Conservation (phyloP, 352 stramenopile genomes). For the Pilasporangium apinafurcum region DNA sequence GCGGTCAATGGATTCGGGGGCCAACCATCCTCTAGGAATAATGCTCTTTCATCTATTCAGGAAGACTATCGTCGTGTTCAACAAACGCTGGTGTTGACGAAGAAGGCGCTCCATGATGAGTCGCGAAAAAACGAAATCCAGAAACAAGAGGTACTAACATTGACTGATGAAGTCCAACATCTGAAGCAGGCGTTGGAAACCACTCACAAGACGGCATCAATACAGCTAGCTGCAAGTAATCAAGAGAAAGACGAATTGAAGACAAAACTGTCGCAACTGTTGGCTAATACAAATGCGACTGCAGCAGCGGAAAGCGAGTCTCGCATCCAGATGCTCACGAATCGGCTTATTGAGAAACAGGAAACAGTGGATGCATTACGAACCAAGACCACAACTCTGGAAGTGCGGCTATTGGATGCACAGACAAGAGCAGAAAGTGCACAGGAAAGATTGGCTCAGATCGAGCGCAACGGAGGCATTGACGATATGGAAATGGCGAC, state of each 20-base stretch:
- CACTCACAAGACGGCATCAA: constrained; percentile 23
- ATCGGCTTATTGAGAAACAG: constrained; percentile 78
- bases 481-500: constrained; percentile 68
- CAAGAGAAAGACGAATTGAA: constrained; percentile 43
- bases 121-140: constrained; percentile 56
- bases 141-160: constrained; percentile 50
- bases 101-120: constrained; percentile 76
- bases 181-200: constrained; percentile 33
- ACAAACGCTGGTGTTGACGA: constrained; percentile 56
- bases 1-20: constrained; percentile 4
- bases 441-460: constrained; percentile 54
- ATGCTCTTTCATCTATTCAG: constrained; percentile 20
- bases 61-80: constrained; percentile 59
- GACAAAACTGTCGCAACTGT: constrained; percentile 30
- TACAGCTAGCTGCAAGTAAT: constrained; percentile 25
- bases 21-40: too few relatives aligned
- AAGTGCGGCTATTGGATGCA: constrained; percentile 57
- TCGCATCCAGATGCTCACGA: constrained; percentile 73
- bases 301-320: constrained; percentile 32
- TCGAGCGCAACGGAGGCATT: constrained; percentile 55
- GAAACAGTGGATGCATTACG: constrained; percentile 65
- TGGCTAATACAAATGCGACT: constrained; percentile 9
- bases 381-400: constrained; percentile 60
- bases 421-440: constrained; percentile 32
- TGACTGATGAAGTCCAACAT: constrained; percentile 46